Evolutionary conservation across 2,329 filamentous ascomycete genomes (phyloP).

Genomic region (Calonectria montana): DNA sequence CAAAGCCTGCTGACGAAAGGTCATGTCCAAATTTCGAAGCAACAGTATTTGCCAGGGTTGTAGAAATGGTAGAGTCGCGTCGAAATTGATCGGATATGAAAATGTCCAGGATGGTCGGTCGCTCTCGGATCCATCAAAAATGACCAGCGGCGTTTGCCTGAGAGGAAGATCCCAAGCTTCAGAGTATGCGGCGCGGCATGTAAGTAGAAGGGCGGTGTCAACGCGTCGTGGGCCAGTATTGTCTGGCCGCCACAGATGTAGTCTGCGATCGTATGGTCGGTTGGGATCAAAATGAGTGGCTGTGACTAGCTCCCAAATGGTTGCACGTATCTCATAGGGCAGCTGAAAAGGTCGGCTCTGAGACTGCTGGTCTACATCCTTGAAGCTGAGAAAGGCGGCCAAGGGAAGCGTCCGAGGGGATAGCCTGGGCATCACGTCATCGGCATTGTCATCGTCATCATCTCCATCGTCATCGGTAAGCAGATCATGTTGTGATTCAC

Average conservation of each 20-base stretch:
- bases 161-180: conserved; percentile 22
- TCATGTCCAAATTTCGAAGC: conserved; percentile 13
- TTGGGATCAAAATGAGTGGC: conserved; percentile 5
- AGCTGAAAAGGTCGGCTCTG: conserved; percentile 3
- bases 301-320: conserved; percentile 2
- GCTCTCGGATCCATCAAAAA: background rate
- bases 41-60: conserved; percentile 21
- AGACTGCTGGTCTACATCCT: background rate
- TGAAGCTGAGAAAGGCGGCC: background rate
- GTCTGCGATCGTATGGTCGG: background rate
- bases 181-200: conserved; percentile 15
- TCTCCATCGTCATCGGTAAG: background rate
- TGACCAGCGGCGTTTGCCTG: conserved; percentile 8
- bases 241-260: conserved; percentile 4
- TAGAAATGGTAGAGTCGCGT: background rate
- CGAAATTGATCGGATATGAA: background rate
- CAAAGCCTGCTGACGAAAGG: background rate
- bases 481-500: background rate
- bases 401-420: background rate
- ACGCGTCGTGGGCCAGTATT: background rate
- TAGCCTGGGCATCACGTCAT: background rate
- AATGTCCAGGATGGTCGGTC: background rate
- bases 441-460: background rate
- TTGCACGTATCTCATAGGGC: conserved; percentile 8
- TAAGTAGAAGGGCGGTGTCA: conserved; percentile 10